Base-by-base conservation (phyloP, 106 monocot genomes). In the Dioscorea zingiberensis region DNA sequence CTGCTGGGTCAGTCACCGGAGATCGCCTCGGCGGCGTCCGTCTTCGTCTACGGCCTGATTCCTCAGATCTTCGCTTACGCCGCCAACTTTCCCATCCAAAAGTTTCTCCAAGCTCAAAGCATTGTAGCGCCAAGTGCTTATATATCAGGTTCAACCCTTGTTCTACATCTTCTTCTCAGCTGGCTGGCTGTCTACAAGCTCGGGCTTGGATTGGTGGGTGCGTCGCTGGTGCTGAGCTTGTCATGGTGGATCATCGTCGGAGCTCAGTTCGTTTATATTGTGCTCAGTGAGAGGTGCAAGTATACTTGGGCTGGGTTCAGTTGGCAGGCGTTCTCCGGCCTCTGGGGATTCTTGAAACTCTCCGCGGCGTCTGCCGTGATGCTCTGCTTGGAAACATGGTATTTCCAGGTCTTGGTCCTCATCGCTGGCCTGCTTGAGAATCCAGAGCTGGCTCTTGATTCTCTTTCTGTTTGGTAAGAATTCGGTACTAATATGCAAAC, bases 11-110 rank as follows among this genome's bases (percentile, higher is more conserved):
- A 93, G 63, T 83, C 89, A 2, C 71, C 83, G 21, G 83, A 72
- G 14, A 93, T 93, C 70, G 79, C 93, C 48, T 66, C 55, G 4
- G 77, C 83, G 14, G 86, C 94, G 0, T 57, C 89, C 13, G 21
- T 79, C 9, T 94, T 86, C 77, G 89, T 89, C 47, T 84, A 77
- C 71, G 94, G 94, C 4, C 86, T 94, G 24, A 94, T 89, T 70
- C 94, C 94, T 13, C 94, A 94, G 63, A 83, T 94, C 69, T 94
- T 94, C 71, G 94, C 94, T 47, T 94, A 89, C 68, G 84, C 89
- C n/a, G 74, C 55, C 58, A 89, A 89, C 79, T 94, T 94, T 74
- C 94, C 94, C 19, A 89, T 94, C 25, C 94, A 94, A 47, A 94
- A 89, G 64, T 94, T 89, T 54, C 27, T 94, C 17, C 91, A 91